A percentile compares a stretch with the other conserved stretches of the same genome.
phyloP scores from a whole-genome alignment of 75 land plant genomes.

The Pinus albicaulis region DNA sequence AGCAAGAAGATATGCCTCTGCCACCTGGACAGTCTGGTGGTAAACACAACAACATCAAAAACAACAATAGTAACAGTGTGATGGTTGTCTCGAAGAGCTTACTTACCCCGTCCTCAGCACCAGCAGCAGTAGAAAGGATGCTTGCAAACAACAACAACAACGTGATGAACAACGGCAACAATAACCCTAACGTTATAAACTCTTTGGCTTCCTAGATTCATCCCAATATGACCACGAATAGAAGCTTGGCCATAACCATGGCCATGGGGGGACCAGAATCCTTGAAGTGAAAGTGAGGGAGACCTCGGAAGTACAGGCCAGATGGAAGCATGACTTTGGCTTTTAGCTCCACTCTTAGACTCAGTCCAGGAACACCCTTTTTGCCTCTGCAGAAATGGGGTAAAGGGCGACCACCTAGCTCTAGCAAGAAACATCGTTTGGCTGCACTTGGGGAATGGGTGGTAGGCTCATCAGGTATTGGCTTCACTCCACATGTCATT shows the following conservation, averaged over 20 bases:
- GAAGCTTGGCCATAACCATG: slow-evolving; percentile 16
- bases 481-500: no score
- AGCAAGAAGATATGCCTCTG: slow-evolving; percentile 9
- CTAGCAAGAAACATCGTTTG: slow-evolving; percentile 76
- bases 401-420: slow-evolving; percentile 73
- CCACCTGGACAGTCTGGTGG: background rate
- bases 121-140: background rate
- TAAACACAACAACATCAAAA: background rate
- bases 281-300: slow-evolving; percentile 29
- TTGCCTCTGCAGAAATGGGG: slow-evolving; percentile 27
- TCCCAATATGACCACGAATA: slow-evolving; percentile 10
- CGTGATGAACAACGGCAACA: background rate
- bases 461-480: no score
- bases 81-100: no score
- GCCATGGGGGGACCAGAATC: slow-evolving; percentile 15
- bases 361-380: background rate
- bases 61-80: background rate
- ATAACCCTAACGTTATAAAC: slow-evolving; percentile 12
- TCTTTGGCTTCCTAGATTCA: slow-evolving; percentile 15
- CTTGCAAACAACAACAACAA: background rate
- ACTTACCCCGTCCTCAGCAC: background rate
- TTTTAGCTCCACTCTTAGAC: slow-evolving; percentile 4
- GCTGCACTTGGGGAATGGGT: slow-evolving; percentile 76
- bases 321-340: slow-evolving; percentile 24
- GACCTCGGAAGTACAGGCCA: slow-evolving; percentile 33